Percentiles rank a stretch among this genome's conserved stretches.
Evolutionary conservation across 192 early-diverging fungal species (phyloP).

Genomic region (Gryganskiella cystojenkinii): DNA sequence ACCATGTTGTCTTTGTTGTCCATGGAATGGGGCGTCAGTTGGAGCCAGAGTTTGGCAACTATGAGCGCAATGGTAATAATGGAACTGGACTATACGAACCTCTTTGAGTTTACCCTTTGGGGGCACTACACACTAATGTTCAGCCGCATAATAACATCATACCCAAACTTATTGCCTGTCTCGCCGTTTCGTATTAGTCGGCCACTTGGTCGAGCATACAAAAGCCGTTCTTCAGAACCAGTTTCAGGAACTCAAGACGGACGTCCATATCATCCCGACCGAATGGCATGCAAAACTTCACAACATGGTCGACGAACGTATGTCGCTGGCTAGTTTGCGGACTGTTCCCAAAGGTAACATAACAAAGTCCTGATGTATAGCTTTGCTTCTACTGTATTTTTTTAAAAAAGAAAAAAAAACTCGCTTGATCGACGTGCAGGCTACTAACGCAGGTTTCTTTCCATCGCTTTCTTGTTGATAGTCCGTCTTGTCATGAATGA

Average conservation of each 20-base stretch:
- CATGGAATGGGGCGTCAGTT: constrained; percentile 64
- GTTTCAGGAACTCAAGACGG: constrained; percentile 38
- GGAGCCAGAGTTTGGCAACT: constrained; percentile 56
- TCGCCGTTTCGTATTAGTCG: constrained; percentile 1
- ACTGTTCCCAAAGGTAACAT: constrained; percentile 57
- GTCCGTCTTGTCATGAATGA: constrained; percentile 60
- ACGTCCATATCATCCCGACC: constrained; percentile 51
- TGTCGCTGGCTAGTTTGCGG: constrained; percentile 49
- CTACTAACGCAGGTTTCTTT: no score
- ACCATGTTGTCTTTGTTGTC: constrained; percentile 63
- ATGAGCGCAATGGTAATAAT: constrained; percentile 54
- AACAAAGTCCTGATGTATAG: background rate
- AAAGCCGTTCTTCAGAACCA: constrained; percentile 38
- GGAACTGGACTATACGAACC: background rate
- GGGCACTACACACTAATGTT: background rate
- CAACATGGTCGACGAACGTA: constrained; percentile 52
- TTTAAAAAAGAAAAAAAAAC: no score
- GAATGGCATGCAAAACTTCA: constrained; percentile 60
- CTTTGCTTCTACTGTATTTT: no score
- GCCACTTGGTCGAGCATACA: constrained; percentile 40
- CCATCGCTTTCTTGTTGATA: constrained; percentile 5
- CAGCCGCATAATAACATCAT: background rate
- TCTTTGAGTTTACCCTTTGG: background rate
- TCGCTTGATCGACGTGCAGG: no score
- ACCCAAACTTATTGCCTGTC: background rate